Conservation (phyloP, 148 eudicot genomes). For the Polygonum maritimum region DNA sequence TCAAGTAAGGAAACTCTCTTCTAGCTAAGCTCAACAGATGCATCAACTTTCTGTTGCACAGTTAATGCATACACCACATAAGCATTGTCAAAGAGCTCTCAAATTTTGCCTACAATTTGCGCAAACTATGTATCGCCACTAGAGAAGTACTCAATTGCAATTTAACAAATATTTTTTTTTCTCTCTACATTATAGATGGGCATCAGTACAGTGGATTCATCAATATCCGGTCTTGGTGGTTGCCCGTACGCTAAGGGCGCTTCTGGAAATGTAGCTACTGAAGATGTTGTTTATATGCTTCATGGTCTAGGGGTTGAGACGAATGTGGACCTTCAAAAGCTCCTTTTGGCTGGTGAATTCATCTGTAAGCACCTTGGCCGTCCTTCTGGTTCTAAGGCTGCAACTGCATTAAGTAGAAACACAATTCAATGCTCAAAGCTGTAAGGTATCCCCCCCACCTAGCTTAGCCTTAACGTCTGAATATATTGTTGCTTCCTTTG, state of each 20-base stretch:
- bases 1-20: constrained; percentile 43
- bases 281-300: constrained; percentile 84
- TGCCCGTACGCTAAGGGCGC: constrained; percentile 98
- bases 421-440: constrained; percentile 7
- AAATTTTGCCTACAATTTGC: no score
- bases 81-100: no score
- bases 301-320: constrained; percentile 74
- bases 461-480: neutral
- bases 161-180: neutral
- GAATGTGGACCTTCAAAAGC: constrained; percentile 59
- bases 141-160: neutral
- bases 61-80: no score
- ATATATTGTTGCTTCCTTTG: neutral
- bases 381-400: constrained; percentile 71
- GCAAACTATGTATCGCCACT: no score
- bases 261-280: constrained; percentile 88
- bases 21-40: no score
- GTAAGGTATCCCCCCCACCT: neutral
- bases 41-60: no score
- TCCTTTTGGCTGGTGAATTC: constrained; percentile 67
- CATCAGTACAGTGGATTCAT: constrained; percentile 64
- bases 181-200: constrained; percentile 51
- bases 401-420: constrained; percentile 54
- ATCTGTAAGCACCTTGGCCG: constrained; percentile 67
- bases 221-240: constrained; percentile 84